Percentiles rank a stretch among this genome's conserved stretches.
phyloP scores from a whole-genome alignment of 176 grass and related monocot genomes.

The Hsuehochloa calcarea region DNA sequence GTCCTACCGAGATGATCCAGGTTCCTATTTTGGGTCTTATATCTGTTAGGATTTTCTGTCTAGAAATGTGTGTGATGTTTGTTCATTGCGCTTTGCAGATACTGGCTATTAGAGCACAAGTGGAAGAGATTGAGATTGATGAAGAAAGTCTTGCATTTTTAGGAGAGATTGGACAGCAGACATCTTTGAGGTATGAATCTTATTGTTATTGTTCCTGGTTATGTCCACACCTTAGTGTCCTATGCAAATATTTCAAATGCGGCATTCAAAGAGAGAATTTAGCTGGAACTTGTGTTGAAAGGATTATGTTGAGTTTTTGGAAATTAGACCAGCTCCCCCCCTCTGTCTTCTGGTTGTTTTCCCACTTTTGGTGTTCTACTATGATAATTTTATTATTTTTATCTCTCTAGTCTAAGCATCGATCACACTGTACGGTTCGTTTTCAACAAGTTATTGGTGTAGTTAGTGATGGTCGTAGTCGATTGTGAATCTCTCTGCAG shows the following conservation, averaged over 20 bases:
- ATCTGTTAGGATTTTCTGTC: constrained; percentile 28
- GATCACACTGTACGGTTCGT: neutral
- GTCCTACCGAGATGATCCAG: constrained; percentile 93
- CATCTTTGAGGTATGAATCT: constrained; percentile 74
- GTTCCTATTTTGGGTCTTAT: constrained; percentile 39
- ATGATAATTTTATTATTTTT: neutral
- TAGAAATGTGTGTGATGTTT: constrained; percentile 28
- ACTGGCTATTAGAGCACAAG: constrained; percentile 87
- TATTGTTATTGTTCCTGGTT: constrained; percentile 9
- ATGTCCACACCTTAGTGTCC: neutral
- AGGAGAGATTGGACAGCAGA: constrained; percentile 82
- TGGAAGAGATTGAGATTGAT: constrained; percentile 92
- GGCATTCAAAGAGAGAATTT: neutral
- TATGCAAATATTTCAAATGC: neutral
- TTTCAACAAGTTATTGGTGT: neutral
- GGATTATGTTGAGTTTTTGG: neutral
- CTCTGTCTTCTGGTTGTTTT: neutral
- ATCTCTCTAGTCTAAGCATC: neutral
- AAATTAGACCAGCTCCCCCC: neutral
- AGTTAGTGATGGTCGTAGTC: neutral
- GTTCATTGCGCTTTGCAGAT: constrained; percentile 45
- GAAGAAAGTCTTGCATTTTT: constrained; percentile 93
- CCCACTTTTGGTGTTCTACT: neutral
- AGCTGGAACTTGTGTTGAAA: neutral
- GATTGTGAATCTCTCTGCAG: constrained; percentile 39